Conservation (phyloP, 805 yeast species). For the Groenewaldozyma tartarivorans region DNA sequence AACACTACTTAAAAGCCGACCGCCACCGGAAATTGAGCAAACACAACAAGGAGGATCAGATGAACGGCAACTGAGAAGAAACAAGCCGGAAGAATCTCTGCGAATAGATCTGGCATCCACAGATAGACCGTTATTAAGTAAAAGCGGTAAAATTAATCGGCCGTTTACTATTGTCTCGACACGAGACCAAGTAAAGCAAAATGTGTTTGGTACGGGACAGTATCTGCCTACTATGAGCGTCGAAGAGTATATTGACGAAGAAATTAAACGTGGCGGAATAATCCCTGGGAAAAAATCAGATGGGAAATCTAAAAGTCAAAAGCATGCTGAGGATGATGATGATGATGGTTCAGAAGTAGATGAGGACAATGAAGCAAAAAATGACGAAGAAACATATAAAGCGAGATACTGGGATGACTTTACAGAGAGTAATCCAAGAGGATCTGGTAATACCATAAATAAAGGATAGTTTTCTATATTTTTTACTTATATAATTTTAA, state of each 20-base stretch:
- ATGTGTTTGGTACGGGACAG: constrained; percentile 89
- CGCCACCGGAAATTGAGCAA: constrained; percentile 8
- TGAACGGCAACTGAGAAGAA: neutral
- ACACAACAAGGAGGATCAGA: neutral
- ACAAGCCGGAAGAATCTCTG: constrained; percentile 47
- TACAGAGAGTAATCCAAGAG: constrained; percentile 74
- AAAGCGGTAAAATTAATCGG: constrained; percentile 67
- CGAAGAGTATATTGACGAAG: constrained; percentile 84
- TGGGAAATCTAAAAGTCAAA: neutral
- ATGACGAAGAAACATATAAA: constrained; percentile 61
- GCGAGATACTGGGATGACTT: constrained; percentile 91
- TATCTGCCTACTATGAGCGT: constrained; percentile 88
- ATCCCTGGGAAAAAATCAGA: constrained; percentile 23
- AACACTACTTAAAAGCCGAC: constrained; percentile 39
- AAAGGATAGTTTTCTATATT: too few species aligned
- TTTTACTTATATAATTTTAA: too few species aligned
- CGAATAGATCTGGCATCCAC: constrained; percentile 43
- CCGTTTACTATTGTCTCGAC: constrained; percentile 66
- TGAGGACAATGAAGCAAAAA: constrained; percentile 52
- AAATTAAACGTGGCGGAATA: constrained; percentile 77
- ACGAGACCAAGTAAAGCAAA: constrained; percentile 45
- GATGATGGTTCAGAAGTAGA: constrained; percentile 37
- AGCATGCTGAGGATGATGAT: constrained; percentile 8
- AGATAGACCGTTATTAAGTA: constrained; percentile 37
- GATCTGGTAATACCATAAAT: constrained; percentile 81